Base-by-base conservation (phyloP, 2,329 filamentous ascomycete genomes). In the Epichloe glyceriae region DNA sequence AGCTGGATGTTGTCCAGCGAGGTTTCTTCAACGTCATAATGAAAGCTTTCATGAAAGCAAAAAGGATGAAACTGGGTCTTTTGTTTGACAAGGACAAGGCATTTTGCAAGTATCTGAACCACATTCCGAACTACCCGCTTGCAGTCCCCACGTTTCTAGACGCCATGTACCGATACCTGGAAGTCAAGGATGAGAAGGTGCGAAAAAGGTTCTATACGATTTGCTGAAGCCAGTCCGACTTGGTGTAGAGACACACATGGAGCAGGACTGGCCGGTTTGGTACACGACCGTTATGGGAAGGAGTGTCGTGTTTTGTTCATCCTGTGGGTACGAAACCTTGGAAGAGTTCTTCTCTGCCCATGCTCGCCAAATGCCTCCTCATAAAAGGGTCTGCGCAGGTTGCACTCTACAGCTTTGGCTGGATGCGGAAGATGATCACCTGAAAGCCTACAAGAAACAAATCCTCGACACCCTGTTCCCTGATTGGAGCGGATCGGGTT, bases 41-140 rank as follows among this genome's bases (percentile, higher is more conserved):
- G 11, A 63, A 67, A 38, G 64, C 64, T 0, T 63, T 64, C 5
- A 52, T 68, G 26, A 69, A 69, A 49, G 55, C 64, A 1, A 57
- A 55, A 8, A 40, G 47, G 1, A 63, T 70, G 61, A 53, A 54
- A 0, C 50, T 69, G 2, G 48, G 47, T 0, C 50, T 66, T 3
- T 53, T 70, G 0, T 67, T 70, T 47, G 55, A 60, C 14, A 54
- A 61, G 19, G 54, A 55, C 2, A 52, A 58, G 3, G 65, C 66
- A 0, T 64, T 70, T 8, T 53, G 60, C 22, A 54, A 54, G 0
- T 70, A 59, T 19, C 48, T 69, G 0, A 54, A 50, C 1, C 53
- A 58, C 14, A 38, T 69, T 0, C 67, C 67, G 0, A 59, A 62
- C 20, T 38, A 58, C 0, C 62, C 66, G 0, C 51, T 63, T 0